A percentile compares a stretch with the other conserved stretches of the same genome.
Evolutionary conservation across 1,284 basidiomycete genomes (phyloP).

Genomic region (Schizophyllum commune): DNA sequence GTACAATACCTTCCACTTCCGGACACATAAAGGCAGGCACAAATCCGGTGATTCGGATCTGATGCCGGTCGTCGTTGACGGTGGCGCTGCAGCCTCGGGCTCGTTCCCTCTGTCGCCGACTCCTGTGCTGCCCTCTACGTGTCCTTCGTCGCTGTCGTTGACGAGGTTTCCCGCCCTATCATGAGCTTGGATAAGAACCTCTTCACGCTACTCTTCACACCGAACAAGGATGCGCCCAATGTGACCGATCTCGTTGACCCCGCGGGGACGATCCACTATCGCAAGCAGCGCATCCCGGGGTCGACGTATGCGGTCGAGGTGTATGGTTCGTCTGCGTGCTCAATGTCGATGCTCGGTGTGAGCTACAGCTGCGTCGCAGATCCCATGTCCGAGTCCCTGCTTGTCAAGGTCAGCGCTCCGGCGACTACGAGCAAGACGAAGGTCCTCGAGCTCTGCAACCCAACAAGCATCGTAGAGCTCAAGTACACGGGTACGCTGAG

Average conservation of each 20-base stretch:
- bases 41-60: neutral
- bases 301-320: constrained; percentile 53
- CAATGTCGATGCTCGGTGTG: neutral
- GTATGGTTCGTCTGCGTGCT: constrained; percentile 40
- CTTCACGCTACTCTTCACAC: constrained; percentile 63
- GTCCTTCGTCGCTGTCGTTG: neutral
- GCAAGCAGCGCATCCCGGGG: constrained; percentile 50
- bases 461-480: constrained; percentile 59
- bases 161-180: neutral
- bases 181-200: constrained; percentile 79
- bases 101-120: neutral
- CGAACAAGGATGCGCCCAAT: constrained; percentile 46
- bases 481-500: constrained; percentile 66
- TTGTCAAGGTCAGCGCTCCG: constrained; percentile 48
- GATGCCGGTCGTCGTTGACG: neutral
- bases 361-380: neutral
- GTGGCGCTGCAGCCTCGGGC: neutral
- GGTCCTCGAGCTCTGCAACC: constrained; percentile 69
- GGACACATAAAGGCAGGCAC: neutral
- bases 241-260: constrained; percentile 63
- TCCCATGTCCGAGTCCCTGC: constrained; percentile 6
- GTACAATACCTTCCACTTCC: neutral
- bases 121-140: too few relatives aligned
- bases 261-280: constrained; percentile 56
- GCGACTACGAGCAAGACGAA: constrained; percentile 62